Evolutionary conservation across 139 green algal species (phyloP).

Genomic region (Pedinophyceae sp.): DNA sequence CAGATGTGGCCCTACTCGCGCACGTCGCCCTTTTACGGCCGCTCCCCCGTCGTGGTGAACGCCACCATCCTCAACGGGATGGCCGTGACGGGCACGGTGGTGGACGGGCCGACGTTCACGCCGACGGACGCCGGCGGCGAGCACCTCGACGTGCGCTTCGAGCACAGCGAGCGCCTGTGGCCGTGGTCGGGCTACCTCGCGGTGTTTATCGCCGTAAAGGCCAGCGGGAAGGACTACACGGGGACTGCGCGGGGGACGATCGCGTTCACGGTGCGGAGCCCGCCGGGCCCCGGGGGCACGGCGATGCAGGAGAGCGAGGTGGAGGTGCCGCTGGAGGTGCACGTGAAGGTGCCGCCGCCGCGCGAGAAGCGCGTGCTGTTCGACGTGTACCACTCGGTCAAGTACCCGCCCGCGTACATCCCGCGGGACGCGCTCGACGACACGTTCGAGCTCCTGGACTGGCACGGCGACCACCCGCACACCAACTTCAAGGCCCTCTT

Average conservation of each 20-base stretch:
- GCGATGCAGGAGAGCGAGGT: constrained; percentile 13
- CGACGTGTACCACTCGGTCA: constrained; percentile 88
- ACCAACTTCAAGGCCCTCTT: constrained; percentile 91
- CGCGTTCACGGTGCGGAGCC: constrained; percentile 53
- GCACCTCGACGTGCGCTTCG: constrained; percentile 73
- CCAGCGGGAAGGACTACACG: constrained; percentile 15
- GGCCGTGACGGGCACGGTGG: constrained; percentile 55
- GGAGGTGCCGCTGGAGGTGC: constrained; percentile 37
- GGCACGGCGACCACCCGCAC: constrained; percentile 94
- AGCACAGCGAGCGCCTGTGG: constrained; percentile 66
- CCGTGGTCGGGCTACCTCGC: constrained; percentile 88
- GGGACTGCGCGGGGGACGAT: constrained; percentile 29
- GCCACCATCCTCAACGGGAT: constrained; percentile 92
- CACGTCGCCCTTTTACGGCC: constrained; percentile 5
- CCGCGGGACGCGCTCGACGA: constrained; percentile 65
- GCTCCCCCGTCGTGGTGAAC: constrained; percentile 86
- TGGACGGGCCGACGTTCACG: constrained; percentile 32
- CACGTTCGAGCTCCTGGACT: constrained; percentile 83
- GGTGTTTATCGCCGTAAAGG: constrained; percentile 63
- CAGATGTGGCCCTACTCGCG: constrained; percentile 82
- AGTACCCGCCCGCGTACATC: constrained; percentile 91
- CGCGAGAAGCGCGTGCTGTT: constrained; percentile 74
- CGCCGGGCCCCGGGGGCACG: constrained; percentile 23
- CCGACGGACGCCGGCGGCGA: constrained; percentile 34
- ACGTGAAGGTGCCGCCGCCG: constrained; percentile 18